A percentile compares a stretch with the other conserved stretches of the same genome.
Conservation (phyloP, 2,329 filamentous ascomycete genomes). For the Penicillium janthinellum region DNA sequence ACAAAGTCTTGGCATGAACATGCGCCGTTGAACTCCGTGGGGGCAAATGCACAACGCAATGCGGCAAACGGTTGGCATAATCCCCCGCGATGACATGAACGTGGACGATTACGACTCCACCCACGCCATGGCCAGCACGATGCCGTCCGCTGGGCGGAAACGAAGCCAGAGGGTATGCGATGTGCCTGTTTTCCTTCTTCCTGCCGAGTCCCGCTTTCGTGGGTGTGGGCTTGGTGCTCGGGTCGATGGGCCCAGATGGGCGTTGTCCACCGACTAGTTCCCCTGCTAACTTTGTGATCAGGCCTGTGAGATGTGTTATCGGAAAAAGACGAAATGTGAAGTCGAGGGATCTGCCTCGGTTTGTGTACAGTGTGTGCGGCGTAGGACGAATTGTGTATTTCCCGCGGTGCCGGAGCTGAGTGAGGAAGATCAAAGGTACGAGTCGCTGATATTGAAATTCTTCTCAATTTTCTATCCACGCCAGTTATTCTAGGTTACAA, state of each 20-base stretch:
- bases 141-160: slow-evolving; percentile 5
- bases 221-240: not conserved
- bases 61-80: slow-evolving; percentile 18
- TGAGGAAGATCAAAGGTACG: slow-evolving; percentile 83
- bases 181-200: not conserved
- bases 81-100: slow-evolving; percentile 11
- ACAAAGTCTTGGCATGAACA: slow-evolving; percentile 26
- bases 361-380: slow-evolving; percentile 89
- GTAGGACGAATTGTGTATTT: slow-evolving; percentile 91
- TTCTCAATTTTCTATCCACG: not conserved
- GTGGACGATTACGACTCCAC: slow-evolving; percentile 10
- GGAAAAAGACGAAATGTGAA: slow-evolving; percentile 88
- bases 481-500: not conserved
- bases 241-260: not conserved
- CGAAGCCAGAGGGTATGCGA: slow-evolving; percentile 17
- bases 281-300: slow-evolving; percentile 37
- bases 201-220: not conserved
- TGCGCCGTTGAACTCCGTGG: slow-evolving; percentile 9
- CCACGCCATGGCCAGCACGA: slow-evolving; percentile 7
- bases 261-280: not conserved
- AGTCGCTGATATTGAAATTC: not conserved
- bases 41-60: slow-evolving; percentile 24
- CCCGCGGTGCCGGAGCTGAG: slow-evolving; percentile 93
- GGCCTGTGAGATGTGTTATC: slow-evolving; percentile 92
- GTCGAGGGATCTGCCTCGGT: slow-evolving; percentile 71